phyloP scores from a whole-genome alignment of 768 basidiomycete species.

The Saitozyma podzolica region DNA sequence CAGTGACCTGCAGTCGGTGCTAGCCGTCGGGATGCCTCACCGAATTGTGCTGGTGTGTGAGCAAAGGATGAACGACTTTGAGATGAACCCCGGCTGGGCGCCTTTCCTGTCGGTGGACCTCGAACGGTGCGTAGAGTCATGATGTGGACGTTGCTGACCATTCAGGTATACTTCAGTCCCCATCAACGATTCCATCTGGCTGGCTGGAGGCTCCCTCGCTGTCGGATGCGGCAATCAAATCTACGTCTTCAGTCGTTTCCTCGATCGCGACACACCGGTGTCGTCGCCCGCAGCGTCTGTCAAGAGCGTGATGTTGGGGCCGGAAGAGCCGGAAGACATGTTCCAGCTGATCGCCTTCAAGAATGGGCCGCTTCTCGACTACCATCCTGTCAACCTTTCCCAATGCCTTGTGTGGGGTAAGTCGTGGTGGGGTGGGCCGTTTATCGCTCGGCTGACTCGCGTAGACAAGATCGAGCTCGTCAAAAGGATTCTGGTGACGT shows the following conservation, averaged over 20 bases:
- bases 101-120: constrained; percentile 61
- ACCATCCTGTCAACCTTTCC: constrained; percentile 87
- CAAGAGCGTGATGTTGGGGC: constrained; percentile 19
- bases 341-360: constrained; percentile 78
- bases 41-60: constrained; percentile 85
- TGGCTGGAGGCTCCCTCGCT: constrained; percentile 75
- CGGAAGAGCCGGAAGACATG: constrained; percentile 58
- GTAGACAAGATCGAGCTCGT: constrained; percentile 77
- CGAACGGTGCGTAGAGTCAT: constrained; percentile 59
- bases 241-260: constrained; percentile 66
- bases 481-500: constrained; percentile 72
- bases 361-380: constrained; percentile 85
- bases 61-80: constrained; percentile 88
- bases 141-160: not conserved
- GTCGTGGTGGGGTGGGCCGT: constrained; percentile 28
- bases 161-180: constrained; percentile 70
- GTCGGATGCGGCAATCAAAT: constrained; percentile 81
- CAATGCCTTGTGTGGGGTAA: constrained; percentile 91
- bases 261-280: constrained; percentile 25
- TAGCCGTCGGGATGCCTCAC: constrained; percentile 81
- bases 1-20: constrained; percentile 81
- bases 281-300: constrained; percentile 22
- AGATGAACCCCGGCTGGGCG: constrained; percentile 73
- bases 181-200: constrained; percentile 89
- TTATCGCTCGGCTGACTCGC: not conserved